Base-by-base conservation (phyloP, 129 eudicot species). In the Flaveria brownii region DNA sequence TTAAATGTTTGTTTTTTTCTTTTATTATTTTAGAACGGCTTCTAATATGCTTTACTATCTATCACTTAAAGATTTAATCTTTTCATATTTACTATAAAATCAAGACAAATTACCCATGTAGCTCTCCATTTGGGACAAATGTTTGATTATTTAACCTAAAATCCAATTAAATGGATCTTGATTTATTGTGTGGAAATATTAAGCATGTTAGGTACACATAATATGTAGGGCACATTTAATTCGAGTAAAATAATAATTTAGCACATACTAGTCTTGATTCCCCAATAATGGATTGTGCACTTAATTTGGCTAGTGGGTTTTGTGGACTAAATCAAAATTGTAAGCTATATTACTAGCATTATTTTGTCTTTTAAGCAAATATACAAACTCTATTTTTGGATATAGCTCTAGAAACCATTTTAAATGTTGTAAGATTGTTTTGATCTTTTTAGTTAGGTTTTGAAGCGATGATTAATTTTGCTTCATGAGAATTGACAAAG, bases 221-320 rank as follows among this genome's bases (percentile, higher is more conserved):
- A 18, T 51, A 51, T 51, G n/a, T 17, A 55, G 26, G 17, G 26
- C 61, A 55, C 26, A 55, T 55, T 8, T 55, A 18, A 55, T 55
- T 17, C 18, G 25, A 54, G 61, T 54, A 54, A 45, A 12, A 45
- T n/a, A 54, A 54, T 54, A 54, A 54, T 9, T 17, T 54, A 1
- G 23, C 61, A 55, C 26, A 8, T 55, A 45, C 13, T 45, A 17
- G 61, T 18, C 61, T 55, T 55, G 61, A 55, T n/a, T 55, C 18
- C 28, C 10, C 61, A 55, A 55, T 55, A 55, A 55, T 55, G 61
- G 61, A 55, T 11, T 55, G 61, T 55, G 61, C 61, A 55, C 61
- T 55, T 54, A 17, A 22, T n/a, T n/a, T 54, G 9, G 61, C 20
- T 55, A 55, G 61, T 55, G 61, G 61, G 61, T 18, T 55, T 55